Evolutionary conservation across 164 flowering plant genomes (phyloP), one percentile per base, ranked within the genome.

Genomic region (Brasenia schreberi): DNA sequence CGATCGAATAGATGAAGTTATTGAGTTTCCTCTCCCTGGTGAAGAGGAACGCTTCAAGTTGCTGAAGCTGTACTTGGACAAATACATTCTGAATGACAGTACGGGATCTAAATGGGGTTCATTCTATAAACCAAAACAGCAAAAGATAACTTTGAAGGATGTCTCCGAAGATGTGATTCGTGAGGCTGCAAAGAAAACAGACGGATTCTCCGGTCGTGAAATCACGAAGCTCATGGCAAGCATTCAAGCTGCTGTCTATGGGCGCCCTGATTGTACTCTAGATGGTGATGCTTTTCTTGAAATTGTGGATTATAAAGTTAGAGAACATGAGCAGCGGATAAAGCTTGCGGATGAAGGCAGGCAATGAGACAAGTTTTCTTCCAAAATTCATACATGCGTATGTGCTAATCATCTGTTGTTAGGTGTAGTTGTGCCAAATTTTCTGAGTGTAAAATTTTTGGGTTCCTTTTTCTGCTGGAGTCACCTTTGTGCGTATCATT

Each of bases 151-250:
- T 16, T 27, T 87, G 61, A 81, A 78, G 69, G 96, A 89, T 66
- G 5, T 93, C 16, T 74, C 90, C 2, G 98, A 93, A 16, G 92
- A 90, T 45, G 78, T 83, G 67, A 70, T 93, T 59, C 74, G 71
- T 61, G 92, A 90, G 69, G 96, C 94, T 53, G 97, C 98, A 11
- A 43, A 42, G 67, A 88, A 79, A 73, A 89, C 89, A 0, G 88
- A 88, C 71, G 98, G 98, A 17, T 93, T 93, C 78, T 93, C 98
- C 0, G 98, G 98, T 39, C 84, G 98, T 33, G 98, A 93, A 80
- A 87, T 87, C 42, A 97, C 98, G 19, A 93, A 93, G 68, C 90
- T 93, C 42, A 76, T 93, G 79, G 97, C 98, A 12, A 77, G 94
- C 64, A 82, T 90, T 23, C 96, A 89, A 74, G 97, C 98, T 7